Evolutionary conservation across 2,329 filamentous ascomycete species (phyloP).

Genomic region (Microcyclospora pomicola): DNA sequence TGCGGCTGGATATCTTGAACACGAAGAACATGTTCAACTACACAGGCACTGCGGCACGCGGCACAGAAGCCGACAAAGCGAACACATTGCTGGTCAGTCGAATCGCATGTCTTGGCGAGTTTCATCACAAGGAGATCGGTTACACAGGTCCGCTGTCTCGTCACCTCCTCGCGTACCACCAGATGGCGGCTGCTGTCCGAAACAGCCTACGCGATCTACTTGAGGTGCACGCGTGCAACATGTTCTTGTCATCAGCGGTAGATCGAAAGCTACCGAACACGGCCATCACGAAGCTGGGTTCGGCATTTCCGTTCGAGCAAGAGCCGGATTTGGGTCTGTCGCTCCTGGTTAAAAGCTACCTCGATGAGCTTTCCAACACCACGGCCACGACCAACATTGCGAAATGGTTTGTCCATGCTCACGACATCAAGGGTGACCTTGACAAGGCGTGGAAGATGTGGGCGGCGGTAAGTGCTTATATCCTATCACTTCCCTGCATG

Average conservation of each 20-base stretch:
- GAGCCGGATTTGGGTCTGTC: slow-evolving; percentile 64
- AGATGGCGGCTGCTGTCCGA: slow-evolving; percentile 66
- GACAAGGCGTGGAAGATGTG: slow-evolving; percentile 48
- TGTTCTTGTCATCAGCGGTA: slow-evolving; percentile 70
- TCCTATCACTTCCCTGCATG: too few species aligned
- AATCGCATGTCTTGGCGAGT: slow-evolving; percentile 66
- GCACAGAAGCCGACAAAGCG: slow-evolving; percentile 55
- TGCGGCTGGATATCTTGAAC: slow-evolving; percentile 66
- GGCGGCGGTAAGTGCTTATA: slow-evolving; percentile 42
- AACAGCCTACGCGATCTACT: slow-evolving; percentile 67
- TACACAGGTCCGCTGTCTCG: slow-evolving; percentile 92
- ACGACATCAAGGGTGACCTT: slow-evolving; percentile 44
- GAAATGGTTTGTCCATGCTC: slow-evolving; percentile 47
- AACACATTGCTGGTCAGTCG: slow-evolving; percentile 74
- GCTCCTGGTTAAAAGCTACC: slow-evolving; percentile 66
- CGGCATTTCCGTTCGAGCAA: slow-evolving; percentile 52
- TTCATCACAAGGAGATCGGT: slow-evolving; percentile 71
- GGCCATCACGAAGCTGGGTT: slow-evolving; percentile 48
- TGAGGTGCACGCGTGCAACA: slow-evolving; percentile 65
- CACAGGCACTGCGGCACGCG: slow-evolving; percentile 45
- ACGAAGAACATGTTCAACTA: slow-evolving; percentile 50
- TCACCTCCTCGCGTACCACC: slow-evolving; percentile 75
- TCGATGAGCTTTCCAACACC: slow-evolving; percentile 52
- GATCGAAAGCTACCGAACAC: slow-evolving; percentile 44
- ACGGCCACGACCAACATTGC: slow-evolving; percentile 39